Evolutionary conservation across 495 filamentous ascomycete species (phyloP).

Genomic region (Penicillium mononematosum): DNA sequence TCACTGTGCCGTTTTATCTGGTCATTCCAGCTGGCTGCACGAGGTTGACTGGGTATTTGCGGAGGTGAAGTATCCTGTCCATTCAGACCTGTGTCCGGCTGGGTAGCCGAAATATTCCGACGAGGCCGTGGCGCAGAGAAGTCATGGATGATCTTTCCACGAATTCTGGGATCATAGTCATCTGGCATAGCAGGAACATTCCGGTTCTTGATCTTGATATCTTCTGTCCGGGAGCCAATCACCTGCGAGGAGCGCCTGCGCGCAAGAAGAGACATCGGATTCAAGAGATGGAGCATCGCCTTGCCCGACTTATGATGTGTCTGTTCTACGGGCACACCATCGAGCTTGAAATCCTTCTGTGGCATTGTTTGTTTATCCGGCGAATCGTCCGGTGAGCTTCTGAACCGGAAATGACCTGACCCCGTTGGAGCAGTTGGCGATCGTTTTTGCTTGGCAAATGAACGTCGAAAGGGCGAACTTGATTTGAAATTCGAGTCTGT

Average conservation of each 20-base stretch:
- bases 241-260: slow-evolving; percentile 56
- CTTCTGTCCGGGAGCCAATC: slow-evolving; percentile 43
- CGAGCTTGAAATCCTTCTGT: slow-evolving; percentile 32
- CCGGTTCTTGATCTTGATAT: slow-evolving; percentile 45
- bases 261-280: slow-evolving; percentile 65
- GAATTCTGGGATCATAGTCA: slow-evolving; percentile 81
- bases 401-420: slow-evolving; percentile 36
- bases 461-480: slow-evolving; percentile 40
- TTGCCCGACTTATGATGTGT: slow-evolving; percentile 49
- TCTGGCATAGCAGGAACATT: slow-evolving; percentile 62
- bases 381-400: slow-evolving; percentile 35
- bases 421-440: slow-evolving; percentile 30
- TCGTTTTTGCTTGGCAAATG: slow-evolving; percentile 39
- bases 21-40: slow-evolving; percentile 26
- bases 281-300: slow-evolving; percentile 64
- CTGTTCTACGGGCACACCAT: slow-evolving; percentile 29
- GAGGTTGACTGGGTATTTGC: slow-evolving; percentile 9
- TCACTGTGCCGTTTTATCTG: slow-evolving; percentile 38
- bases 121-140: slow-evolving; percentile 80
- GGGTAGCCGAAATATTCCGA: slow-evolving; percentile 49
- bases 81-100: slow-evolving; percentile 13
- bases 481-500: slow-evolving; percentile 33
- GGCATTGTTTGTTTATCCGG: slow-evolving; percentile 29
- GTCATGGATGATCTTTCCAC: slow-evolving; percentile 82
- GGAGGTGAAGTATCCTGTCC: slow-evolving; percentile 18